These are phyloP conservation scores for Saccharata proteae DNA, from an alignment of 2,329 filamentous ascomycete species.

Conservation along the genomic window DNA sequence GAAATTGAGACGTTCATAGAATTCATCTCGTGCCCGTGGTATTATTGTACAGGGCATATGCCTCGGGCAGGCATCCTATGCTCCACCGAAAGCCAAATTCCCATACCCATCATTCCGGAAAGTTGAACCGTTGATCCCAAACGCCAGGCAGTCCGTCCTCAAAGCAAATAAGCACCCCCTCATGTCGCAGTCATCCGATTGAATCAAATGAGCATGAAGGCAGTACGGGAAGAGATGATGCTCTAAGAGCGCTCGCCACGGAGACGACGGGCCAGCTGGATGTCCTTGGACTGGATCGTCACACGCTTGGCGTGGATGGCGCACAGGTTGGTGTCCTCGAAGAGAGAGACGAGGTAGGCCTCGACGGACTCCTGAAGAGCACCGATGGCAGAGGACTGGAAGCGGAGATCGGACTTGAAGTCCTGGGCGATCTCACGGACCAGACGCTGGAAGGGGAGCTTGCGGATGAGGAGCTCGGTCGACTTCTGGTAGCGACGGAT, in stretches of 20 bases:
- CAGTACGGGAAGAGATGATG: not conserved
- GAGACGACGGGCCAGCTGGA: slow-evolving; percentile 65
- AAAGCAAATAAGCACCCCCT: slow-evolving; percentile 7
- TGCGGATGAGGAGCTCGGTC: slow-evolving; percentile 74
- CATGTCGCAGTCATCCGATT: not conserved
- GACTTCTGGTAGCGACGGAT: slow-evolving; percentile 84
- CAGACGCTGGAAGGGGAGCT: slow-evolving; percentile 68
- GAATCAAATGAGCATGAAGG: slow-evolving; percentile 1
- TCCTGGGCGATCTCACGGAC: slow-evolving; percentile 63
- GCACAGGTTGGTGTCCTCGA: slow-evolving; percentile 91
- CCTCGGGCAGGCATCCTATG: slow-evolving; percentile 8
- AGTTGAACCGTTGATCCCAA: slow-evolving; percentile 2
- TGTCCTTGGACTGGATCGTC: slow-evolving; percentile 94
- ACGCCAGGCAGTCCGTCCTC: slow-evolving; percentile 8
- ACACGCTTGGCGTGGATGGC: slow-evolving; percentile 94
- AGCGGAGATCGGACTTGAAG: slow-evolving; percentile 63
- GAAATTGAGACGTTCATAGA: slow-evolving; percentile 10
- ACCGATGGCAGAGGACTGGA: slow-evolving; percentile 91
- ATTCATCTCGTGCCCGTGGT: slow-evolving; percentile 10
- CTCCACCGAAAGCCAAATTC: slow-evolving; percentile 8
- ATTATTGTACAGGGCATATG: slow-evolving; percentile 10
- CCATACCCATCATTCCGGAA: slow-evolving; percentile 8
- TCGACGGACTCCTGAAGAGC: slow-evolving; percentile 93
- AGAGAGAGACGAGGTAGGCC: slow-evolving; percentile 90
- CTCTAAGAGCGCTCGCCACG: slow-evolving; percentile 42